Base-by-base conservation (phyloP, 179 eudicot genomes). In the Corrigiola litoralis region DNA sequence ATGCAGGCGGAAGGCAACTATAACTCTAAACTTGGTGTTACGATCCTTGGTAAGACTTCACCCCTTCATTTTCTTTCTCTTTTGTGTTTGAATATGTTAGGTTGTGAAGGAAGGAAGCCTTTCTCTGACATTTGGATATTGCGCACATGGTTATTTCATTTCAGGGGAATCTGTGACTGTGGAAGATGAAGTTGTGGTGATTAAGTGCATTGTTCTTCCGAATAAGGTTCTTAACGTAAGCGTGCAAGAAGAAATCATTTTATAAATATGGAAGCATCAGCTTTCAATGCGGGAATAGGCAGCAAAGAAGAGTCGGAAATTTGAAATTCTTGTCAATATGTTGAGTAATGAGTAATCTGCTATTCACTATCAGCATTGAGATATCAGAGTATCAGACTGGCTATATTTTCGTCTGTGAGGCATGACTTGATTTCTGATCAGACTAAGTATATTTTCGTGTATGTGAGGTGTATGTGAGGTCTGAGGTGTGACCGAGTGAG, bases 121-220 rank as follows among this genome's bases (percentile, higher is more conserved):
- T 20, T 10, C 4, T 0, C 41, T 23, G 1, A 11, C 7, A 16
- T 57, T 27, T 16, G 48, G n/a, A 21, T 59, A 55, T 47, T 16
- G 32, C 52, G 49, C 45, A 64, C 65, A 50, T 20, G 21, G 21
- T 3, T 14, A 17, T 32, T 17, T 21, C 24, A 29, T 50, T 71
- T 58, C 71, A 79, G 82, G 82, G 37, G 82, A 79, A 52, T 72
- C 77, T 0, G 82, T 79, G 38, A 72, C 77, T 4, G 80, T 79
- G 36, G 82, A 79, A 72, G 82, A 79, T 38, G 82, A 79, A 66
- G 80, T 79, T 49, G 82, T 79, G 21, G 80, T 79, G 67, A 72
- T 79, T n/a, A 75, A 76, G 66, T 75, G 77, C 69, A 76, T 79
- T 28, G 82, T 75, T 44, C 80, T 79, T 6, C 82, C 77, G 2